Base-by-base conservation (phyloP, 2,329 filamentous ascomycete genomes). In the Neurospora crassa region DNA sequence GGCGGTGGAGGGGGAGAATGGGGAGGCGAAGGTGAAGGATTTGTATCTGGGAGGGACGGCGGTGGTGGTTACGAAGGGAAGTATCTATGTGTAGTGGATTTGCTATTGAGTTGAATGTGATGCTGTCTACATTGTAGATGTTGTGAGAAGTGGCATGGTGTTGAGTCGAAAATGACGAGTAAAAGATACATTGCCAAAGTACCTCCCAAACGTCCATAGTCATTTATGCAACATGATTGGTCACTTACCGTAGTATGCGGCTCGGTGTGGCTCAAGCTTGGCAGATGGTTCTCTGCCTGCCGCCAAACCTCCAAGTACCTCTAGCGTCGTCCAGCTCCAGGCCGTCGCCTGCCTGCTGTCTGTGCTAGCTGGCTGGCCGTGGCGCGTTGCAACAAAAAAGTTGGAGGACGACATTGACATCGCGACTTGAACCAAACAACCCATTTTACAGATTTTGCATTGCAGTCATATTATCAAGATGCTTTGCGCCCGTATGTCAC, bases 401-500 rank as follows among this genome's bases (percentile, higher is more conserved):
- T 74, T 74, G 70, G 71, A 69, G 69, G 70, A 71, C 53, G 24
- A 63, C 53, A 37, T 37, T 63, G 53, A 63, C 53, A 59, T 69
- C 68, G 70, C 69, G 68, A 73, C 68, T 70, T 43, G n/a, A 67
- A 67, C 63, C 63, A 67, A 43, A 70, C 37, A 67, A 70, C 41
- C 43, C 70, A 69, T 42, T 42, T 53, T 69, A 40, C 41, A 20
- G 59, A 68, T 43, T 67, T 37, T 67, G 24, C 59, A 68, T 68
- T 43, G 40, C 63, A 40, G 70, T 67, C 41, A 68, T 41, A 63
- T 43, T 20, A 6, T 67, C 70, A 75, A 69, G 37, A 80, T 79
- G 79, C 73, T 79, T 67, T 80, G 79, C 74, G 78, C 76, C 75
- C 76, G 76, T 77, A 76, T 34, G 76, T 73, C 5, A 1, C 37